Percentiles rank a stretch among this genome's conserved stretches.
Conservation (phyloP, 345 rosid genomes). For the Cardamine chenopodiifolia region DNA sequence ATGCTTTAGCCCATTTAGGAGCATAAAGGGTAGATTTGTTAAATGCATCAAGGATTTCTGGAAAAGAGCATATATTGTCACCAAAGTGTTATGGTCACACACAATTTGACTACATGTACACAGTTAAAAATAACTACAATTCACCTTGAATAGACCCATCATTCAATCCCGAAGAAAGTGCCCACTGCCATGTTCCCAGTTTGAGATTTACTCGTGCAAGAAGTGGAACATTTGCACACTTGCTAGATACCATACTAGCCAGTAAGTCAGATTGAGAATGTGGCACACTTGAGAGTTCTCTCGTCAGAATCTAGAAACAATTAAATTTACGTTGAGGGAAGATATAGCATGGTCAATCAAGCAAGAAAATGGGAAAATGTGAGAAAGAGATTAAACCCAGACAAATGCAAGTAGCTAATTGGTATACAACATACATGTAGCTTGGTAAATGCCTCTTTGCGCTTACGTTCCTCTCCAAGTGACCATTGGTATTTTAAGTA, state of each 20-base stretch:
- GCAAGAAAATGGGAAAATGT: slow-evolving; percentile 16
- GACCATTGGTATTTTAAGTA: slow-evolving; percentile 98
- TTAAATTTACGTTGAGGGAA: slow-evolving; percentile 30
- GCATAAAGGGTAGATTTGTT: slow-evolving; percentile 79
- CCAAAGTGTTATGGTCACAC: slow-evolving; percentile 10
- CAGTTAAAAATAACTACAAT: slow-evolving; percentile 23
- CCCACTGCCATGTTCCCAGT: slow-evolving; percentile 93
- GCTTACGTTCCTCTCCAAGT: slow-evolving; percentile 92
- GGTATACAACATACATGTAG: slow-evolving; percentile 63
- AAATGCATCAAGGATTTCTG: slow-evolving; percentile 80
- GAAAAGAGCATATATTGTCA: slow-evolving; percentile 26
- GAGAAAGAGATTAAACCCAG: slow-evolving; percentile 18
- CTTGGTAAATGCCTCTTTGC: slow-evolving; percentile 86
- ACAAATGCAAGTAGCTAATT: slow-evolving; percentile 11
- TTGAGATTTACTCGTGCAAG: slow-evolving; percentile 81
- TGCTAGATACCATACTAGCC: slow-evolving; percentile 52
- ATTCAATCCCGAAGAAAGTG: slow-evolving; percentile 85
- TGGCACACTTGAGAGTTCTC: slow-evolving; percentile 66
- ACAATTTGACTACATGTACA: slow-evolving; percentile 25
- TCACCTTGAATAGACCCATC: slow-evolving; percentile 88
- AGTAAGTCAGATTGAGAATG: slow-evolving; percentile 57
- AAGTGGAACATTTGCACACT: slow-evolving; percentile 63
- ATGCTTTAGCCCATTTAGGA: slow-evolving; percentile 89
- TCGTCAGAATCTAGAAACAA: slow-evolving; percentile 62
- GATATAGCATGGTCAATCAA: slow-evolving; percentile 24